These are phyloP conservation scores for Solanum neorickii DNA, from an alignment of 257 asterid genomes.

Conservation along the genomic window DNA sequence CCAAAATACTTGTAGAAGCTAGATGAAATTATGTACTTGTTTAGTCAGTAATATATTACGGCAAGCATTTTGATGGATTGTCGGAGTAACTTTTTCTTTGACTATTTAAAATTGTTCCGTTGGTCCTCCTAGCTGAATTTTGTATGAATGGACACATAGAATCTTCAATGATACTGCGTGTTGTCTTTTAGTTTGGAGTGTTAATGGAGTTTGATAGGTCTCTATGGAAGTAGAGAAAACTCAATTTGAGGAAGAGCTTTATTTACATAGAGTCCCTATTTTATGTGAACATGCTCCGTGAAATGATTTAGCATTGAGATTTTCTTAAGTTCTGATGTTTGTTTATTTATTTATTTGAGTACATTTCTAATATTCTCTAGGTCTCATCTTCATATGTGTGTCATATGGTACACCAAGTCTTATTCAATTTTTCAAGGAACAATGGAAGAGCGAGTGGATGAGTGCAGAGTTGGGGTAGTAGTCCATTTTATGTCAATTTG, in stretches of 20 bases:
- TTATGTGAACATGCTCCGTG: not conserved
- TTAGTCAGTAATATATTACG: not conserved
- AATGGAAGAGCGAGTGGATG: not conserved
- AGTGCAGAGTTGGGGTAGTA: not conserved
- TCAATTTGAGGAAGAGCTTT: not conserved
- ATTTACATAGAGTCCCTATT: not conserved
- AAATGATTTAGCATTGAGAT: not conserved
- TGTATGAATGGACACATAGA: not conserved
- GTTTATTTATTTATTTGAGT: not conserved
- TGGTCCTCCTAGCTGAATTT: not conserved
- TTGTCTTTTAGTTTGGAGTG: not conserved
- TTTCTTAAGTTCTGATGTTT: not conserved
- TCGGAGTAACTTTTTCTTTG: not conserved
- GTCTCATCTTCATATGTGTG: not conserved
- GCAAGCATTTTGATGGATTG: not conserved
- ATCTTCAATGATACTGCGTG: not conserved
- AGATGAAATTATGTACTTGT: not conserved
- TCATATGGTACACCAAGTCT: not conserved
- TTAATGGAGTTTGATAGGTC: not conserved
- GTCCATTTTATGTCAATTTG: not conserved
- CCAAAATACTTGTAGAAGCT: not conserved
- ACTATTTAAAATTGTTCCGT: not conserved
- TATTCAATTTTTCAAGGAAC: not conserved
- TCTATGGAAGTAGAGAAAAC: not conserved
- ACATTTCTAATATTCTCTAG: not conserved